Evolutionary conservation across 345 rosid genomes (phyloP).

Genomic region (Aegle marmelos): DNA sequence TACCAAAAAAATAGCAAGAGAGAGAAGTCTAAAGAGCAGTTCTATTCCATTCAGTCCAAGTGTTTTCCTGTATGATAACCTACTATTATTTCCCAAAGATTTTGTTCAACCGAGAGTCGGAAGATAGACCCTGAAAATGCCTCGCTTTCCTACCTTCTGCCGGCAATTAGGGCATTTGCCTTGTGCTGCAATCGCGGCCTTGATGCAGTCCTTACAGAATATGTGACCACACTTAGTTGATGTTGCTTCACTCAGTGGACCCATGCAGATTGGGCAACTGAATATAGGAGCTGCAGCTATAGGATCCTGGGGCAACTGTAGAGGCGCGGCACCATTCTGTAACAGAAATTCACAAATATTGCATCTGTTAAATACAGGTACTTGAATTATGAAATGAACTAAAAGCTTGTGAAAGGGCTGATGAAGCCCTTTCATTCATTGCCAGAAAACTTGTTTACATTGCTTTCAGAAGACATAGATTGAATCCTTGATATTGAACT

Average conservation of each 20-base stretch:
- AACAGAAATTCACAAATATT: neutral
- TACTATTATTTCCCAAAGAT: neutral
- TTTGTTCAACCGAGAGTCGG: conserved; percentile 10
- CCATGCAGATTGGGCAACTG: conserved; percentile 28
- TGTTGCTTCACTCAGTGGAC: conserved; percentile 18
- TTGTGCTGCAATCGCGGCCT: conserved; percentile 13
- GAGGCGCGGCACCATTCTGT: neutral
- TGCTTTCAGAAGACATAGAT: no score
- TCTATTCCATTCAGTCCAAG: no score
- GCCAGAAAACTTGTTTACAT: no score
- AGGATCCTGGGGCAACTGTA: neutral
- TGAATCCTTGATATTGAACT: no score
- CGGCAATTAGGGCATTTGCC: conserved; percentile 30
- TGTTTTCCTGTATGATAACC: neutral
- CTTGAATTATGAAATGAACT: no score
- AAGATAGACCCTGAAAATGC: conserved; percentile 26
- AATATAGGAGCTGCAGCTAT: neutral
- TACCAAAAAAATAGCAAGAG: neutral
- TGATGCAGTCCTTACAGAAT: conserved; percentile 30
- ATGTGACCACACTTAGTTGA: conserved; percentile 36
- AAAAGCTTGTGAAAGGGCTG: no score
- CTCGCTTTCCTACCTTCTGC: conserved; percentile 20
- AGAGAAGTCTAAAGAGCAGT: no score
- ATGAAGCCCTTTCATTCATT: no score
- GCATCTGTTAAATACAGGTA: no score